Conservation (phyloP, 2,329 filamentous ascomycete species). For the Sodiomyces alkalinus region DNA sequence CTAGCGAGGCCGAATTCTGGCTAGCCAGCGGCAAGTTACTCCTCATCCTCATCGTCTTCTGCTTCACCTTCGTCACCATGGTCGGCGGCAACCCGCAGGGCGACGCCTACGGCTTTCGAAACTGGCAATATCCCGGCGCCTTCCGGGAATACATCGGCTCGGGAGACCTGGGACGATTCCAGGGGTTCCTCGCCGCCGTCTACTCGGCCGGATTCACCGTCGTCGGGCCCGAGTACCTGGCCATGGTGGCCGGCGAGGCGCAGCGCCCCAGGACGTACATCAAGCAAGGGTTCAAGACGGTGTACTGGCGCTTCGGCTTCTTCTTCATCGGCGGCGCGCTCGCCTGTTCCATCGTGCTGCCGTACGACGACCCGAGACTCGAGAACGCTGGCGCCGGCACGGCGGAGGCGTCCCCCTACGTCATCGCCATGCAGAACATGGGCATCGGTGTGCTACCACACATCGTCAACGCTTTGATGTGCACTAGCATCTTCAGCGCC, state of each 20-base stretch:
- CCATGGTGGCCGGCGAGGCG: conserved; percentile 54
- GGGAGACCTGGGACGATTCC: conserved; percentile 48
- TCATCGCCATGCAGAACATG: conserved; percentile 45
- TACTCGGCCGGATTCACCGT: conserved; percentile 50
- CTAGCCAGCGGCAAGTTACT: conserved; percentile 46
- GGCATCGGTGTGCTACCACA: conserved; percentile 36
- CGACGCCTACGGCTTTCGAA: conserved; percentile 55
- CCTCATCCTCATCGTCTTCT: conserved; percentile 50
- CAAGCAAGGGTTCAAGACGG: conserved; percentile 55
- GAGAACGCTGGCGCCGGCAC: conserved; percentile 19
- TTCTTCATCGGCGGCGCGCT: conserved; percentile 60
- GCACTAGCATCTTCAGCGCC: conserved; percentile 38
- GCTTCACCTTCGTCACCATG: conserved; percentile 70
- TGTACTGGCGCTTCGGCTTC: conserved; percentile 55
- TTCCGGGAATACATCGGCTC: conserved; percentile 45
- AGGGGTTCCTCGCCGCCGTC: conserved; percentile 54
- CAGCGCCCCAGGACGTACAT: conserved; percentile 48
- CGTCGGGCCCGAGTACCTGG: conserved; percentile 53
- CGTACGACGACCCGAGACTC: conserved; percentile 46
- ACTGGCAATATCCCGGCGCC: conserved; percentile 47
- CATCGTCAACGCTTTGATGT: conserved; percentile 40
- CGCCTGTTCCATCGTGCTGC: conserved; percentile 48
- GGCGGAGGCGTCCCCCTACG: conserved; percentile 45
- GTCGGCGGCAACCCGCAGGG: conserved; percentile 58
- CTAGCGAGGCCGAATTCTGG: conserved; percentile 61